Evolutionary conservation across 2,329 filamentous ascomycete genomes (phyloP).

Genomic region (Diplodia sapinea): DNA sequence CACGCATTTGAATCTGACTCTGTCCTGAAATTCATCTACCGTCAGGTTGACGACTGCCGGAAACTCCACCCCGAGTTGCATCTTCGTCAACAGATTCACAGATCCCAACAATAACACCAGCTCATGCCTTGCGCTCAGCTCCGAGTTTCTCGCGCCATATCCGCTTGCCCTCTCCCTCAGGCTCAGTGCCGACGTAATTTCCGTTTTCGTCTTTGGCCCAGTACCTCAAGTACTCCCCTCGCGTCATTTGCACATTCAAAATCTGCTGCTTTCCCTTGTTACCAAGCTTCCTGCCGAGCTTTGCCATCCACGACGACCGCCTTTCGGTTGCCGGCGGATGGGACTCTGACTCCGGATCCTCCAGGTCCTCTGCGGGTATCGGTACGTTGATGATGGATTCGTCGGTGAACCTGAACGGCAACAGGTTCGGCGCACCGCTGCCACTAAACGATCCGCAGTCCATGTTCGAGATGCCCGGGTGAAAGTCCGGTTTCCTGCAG

Average conservation of each 20-base stretch:
- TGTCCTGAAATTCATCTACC: too few relatives aligned
- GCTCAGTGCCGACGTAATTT: slow-evolving; percentile 22
- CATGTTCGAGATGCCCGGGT: slow-evolving; percentile 5
- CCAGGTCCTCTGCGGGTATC: not conserved
- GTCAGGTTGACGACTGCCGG: too few relatives aligned
- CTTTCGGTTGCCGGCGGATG: not conserved
- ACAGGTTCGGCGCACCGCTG: not conserved
- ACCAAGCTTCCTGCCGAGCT: not conserved
- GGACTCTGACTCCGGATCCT: not conserved
- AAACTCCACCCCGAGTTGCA: too few relatives aligned
- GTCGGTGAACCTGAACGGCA: slow-evolving; percentile 3
- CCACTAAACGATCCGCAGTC: not conserved
- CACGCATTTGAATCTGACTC: too few relatives aligned
- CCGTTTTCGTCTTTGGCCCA: slow-evolving; percentile 26
- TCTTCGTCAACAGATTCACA: too few relatives aligned
- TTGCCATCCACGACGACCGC: not conserved
- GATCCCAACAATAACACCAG: too few relatives aligned
- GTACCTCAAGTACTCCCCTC: slow-evolving; percentile 10
- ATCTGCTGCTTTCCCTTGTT: slow-evolving; percentile 6
- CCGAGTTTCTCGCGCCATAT: slow-evolving; percentile 5
- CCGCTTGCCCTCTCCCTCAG: not conserved
- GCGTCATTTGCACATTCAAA: slow-evolving; percentile 5
- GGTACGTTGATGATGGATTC: slow-evolving; percentile 10
- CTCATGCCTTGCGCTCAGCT: not conserved
- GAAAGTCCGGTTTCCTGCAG: slow-evolving; percentile 3